Base-by-base conservation (phyloP, 345 rosid species). In the Eucalyptus sp. region DNA sequence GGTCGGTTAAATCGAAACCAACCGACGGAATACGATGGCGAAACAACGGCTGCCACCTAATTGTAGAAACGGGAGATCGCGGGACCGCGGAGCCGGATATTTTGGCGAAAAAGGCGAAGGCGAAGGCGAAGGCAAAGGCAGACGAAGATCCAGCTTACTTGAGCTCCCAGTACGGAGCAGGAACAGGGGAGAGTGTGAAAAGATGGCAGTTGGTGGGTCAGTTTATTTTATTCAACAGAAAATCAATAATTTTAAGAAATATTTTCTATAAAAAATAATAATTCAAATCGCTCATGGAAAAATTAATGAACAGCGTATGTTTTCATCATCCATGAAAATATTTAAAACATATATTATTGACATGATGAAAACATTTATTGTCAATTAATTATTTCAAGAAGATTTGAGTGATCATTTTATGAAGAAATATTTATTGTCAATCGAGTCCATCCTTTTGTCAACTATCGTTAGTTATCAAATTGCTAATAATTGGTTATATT, bases 251-350 rank as follows among this genome's bases (percentile, higher is more conserved):
- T 50, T 52, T 52, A 52, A 18, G 56, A 66, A n/a, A n/a, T 7
- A 66, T 14, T 14, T 64, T 66, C 10, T 3, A 66, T 7, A 31
- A 66, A n/a, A 66, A 66, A 7, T 29, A 64, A 64, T 13, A 6
- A 2, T 29, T 13, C 2, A 5, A 29, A 29, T 13, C 0, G 33
- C 33, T 8, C 6, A 13, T 7, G 3, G 0, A 13, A 62, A 27
- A 58, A 2, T 58, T 58, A 24, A 25, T 10, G 4, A 58, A 58
- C 3, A 6, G 3, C 0, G 10, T 10, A 56, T 56, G 11, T 62
- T 62, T 62, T 62, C 8, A 13, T 7, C 4, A 4, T 27, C 29
- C 8, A 29, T 13, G 4, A 62, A 29, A 29, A 13, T 29, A 6
- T 62, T 13, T 0, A 50, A 62, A 4, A 62, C 2, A 13, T 58